Conservation (phyloP, 2,329 filamentous ascomycete genomes). For the Colletotrichum zoysiae region DNA sequence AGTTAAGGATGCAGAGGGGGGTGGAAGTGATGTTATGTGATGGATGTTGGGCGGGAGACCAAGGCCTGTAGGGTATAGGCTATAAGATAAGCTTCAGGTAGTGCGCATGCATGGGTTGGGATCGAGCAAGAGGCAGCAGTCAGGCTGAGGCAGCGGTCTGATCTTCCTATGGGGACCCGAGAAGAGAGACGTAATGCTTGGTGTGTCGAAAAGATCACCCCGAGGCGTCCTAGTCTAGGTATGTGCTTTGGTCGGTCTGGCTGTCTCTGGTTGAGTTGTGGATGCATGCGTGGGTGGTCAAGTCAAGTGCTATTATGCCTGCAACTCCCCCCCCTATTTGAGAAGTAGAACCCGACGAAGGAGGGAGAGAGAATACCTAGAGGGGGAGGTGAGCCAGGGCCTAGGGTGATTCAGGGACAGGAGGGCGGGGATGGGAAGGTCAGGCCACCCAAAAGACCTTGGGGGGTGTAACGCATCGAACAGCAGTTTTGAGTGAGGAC, state of each 20-base stretch:
- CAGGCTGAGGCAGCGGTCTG: constrained; percentile 35
- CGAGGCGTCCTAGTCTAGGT: constrained; percentile 25
- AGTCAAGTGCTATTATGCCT: constrained; percentile 4
- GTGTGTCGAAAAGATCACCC: constrained; percentile 32
- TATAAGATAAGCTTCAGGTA: constrained; percentile 39
- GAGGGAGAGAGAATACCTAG: not conserved
- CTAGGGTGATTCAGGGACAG: constrained; percentile 3
- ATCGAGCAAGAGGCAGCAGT: constrained; percentile 16
- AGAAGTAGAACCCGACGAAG: constrained; percentile 12
- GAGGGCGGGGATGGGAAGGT: constrained; percentile 16
- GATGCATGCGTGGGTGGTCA: not conserved
- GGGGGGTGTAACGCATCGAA: constrained; percentile 10
- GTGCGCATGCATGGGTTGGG: constrained; percentile 34
- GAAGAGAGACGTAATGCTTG: constrained; percentile 5
- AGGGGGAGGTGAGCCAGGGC: not conserved
- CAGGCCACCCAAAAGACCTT: not conserved
- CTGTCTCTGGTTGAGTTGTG: not conserved
- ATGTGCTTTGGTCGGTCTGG: not conserved
- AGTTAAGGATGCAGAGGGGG: constrained; percentile 23
- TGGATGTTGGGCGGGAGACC: constrained; percentile 14
- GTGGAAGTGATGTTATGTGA: constrained; percentile 35
- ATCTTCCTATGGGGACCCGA: constrained; percentile 27
- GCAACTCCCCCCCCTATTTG: not conserved
- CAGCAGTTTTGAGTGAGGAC: constrained; percentile 11
- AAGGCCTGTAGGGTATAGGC: constrained; percentile 26